phyloP scores from a whole-genome alignment of 495 filamentous ascomycete species.

The Penicillium manginii region DNA sequence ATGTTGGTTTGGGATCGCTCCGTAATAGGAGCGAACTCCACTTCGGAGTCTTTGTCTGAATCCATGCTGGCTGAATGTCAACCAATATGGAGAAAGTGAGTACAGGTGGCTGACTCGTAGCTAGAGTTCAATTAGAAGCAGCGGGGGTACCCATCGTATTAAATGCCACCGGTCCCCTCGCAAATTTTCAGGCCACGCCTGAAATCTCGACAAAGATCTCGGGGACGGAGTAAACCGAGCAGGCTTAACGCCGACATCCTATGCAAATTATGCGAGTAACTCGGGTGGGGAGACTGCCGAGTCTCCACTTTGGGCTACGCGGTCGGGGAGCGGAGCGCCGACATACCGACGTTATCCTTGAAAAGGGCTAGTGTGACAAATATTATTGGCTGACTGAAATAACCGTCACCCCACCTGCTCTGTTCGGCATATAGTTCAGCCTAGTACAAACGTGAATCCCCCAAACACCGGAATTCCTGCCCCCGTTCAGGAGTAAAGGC shows the following conservation, averaged over 20 bases:
- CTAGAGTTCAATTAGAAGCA: background rate
- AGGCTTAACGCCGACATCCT: background rate
- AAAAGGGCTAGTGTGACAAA: no score
- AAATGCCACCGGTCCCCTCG: background rate
- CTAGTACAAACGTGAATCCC: no score
- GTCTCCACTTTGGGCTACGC: background rate
- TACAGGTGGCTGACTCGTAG: background rate
- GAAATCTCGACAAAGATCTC: background rate
- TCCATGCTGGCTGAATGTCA: slow-evolving; percentile 11
- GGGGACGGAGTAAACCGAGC: background rate
- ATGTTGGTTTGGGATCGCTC: slow-evolving; percentile 12
- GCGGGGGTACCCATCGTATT: no score
- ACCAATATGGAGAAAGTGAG: background rate
- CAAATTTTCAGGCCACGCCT: background rate
- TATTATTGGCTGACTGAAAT: no score
- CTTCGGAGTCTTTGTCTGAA: slow-evolving; percentile 16
- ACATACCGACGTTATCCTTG: background rate
- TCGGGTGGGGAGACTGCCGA: background rate
- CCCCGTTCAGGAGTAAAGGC: no score
- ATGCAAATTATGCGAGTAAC: slow-evolving; percentile 1
- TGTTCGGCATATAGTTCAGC: no score
- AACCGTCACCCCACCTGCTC: no score
- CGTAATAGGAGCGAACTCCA: slow-evolving; percentile 27
- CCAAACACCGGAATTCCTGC: no score
- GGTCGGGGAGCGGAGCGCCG: background rate